phyloP scores from a whole-genome alignment of 1,284 basidiomycete species.

The Ceratobasidium sp. region DNA sequence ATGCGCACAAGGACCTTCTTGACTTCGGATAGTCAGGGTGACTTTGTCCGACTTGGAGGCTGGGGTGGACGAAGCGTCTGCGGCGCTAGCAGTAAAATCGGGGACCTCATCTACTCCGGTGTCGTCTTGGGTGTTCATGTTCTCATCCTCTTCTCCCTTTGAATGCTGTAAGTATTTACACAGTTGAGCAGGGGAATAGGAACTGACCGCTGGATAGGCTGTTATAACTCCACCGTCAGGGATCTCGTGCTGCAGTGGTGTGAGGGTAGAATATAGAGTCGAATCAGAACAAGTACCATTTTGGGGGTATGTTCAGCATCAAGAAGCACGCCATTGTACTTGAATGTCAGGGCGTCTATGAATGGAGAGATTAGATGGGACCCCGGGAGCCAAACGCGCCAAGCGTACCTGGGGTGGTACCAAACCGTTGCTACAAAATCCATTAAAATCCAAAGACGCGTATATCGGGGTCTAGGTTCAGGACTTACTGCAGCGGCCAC shows the following conservation, averaged over 20 bases:
- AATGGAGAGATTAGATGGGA: not conserved
- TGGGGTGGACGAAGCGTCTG: not conserved
- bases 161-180: not conserved
- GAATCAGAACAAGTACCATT: conserved; percentile 1
- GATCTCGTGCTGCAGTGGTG: conserved; percentile 13
- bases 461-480: no score
- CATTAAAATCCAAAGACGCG: no score
- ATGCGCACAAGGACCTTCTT: conserved; percentile 33
- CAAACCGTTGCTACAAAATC: conserved; percentile 21
- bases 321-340: conserved; percentile 8
- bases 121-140: not conserved
- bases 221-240: conserved; percentile 29
- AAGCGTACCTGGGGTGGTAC: conserved; percentile 21
- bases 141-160: conserved; percentile 1
- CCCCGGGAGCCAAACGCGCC: not conserved
- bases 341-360: conserved; percentile 22
- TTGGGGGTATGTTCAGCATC: conserved; percentile 36
- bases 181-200: not conserved
- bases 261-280: not conserved
- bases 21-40: conserved; percentile 20
- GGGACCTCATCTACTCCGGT: conserved; percentile 5
- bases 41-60: conserved; percentile 27
- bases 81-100: not conserved
- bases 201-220: conserved; percentile 19
- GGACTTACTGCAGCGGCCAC: conserved; percentile 21